Evolutionary conservation across 257 asterid genomes (phyloP).

Genomic region (Thymus quinquecostatus): DNA sequence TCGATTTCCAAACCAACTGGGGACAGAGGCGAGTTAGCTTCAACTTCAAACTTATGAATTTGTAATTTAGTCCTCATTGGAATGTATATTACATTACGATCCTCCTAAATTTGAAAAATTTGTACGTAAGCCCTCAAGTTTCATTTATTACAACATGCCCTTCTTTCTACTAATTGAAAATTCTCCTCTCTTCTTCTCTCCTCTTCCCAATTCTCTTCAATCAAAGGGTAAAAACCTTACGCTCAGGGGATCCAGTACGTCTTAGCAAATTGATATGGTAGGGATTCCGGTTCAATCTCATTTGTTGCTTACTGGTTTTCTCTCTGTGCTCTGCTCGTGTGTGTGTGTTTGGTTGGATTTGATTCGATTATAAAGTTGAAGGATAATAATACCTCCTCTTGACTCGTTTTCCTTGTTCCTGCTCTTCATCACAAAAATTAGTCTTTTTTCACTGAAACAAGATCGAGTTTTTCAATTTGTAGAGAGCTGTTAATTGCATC

Average conservation of each 20-base stretch:
- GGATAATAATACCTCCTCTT: neutral
- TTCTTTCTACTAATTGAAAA: neutral
- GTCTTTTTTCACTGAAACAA: conserved; percentile 6
- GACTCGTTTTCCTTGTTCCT: neutral
- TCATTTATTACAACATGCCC: conserved; percentile 2
- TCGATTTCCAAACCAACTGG: conserved; percentile 25
- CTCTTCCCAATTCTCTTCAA: neutral
- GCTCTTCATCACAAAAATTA: neutral
- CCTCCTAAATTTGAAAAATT: conserved; percentile 2
- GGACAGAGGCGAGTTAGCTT: conserved; percentile 31
- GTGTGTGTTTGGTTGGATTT: conserved; percentile 15
- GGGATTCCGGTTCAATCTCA: neutral
- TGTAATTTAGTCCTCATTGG: conserved; percentile 21
- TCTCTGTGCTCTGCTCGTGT: neutral
- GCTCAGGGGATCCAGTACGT: conserved; percentile 18
- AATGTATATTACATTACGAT: neutral
- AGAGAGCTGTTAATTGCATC: neutral
- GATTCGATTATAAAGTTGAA: conserved; percentile 7
- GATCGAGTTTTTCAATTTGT: conserved; percentile 9
- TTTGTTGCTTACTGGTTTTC: neutral
- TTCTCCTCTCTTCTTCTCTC: neutral
- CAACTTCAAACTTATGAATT: conserved; percentile 24
- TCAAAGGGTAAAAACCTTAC: neutral
- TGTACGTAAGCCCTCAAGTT: neutral
- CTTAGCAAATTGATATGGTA: conserved; percentile 41